Conservation (phyloP, 1,284 basidiomycete genomes). For the Fomitiporia mediterranea region DNA sequence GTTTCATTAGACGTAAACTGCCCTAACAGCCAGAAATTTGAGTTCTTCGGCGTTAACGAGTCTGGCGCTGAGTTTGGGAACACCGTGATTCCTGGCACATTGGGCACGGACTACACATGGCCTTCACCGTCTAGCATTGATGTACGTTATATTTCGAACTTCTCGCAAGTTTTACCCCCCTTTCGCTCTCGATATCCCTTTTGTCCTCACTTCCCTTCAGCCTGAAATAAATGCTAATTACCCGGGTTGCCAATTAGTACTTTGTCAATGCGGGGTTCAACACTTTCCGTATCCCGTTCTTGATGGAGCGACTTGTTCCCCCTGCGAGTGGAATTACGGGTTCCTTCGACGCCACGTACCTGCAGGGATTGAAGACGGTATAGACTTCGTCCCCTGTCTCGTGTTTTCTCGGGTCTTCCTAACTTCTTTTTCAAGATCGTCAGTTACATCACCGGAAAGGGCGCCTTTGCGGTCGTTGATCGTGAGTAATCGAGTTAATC, state of each 20-base stretch:
- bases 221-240: not conserved
- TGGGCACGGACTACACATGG: conserved; percentile 47
- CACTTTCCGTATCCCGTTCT: conserved; percentile 59
- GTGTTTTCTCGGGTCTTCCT: not conserved
- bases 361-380: conserved; percentile 45
- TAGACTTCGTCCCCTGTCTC: not conserved
- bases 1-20: conserved; percentile 17
- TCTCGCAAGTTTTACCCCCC: not conserved
- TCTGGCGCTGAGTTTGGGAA: conserved; percentile 56
- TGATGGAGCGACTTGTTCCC: conserved; percentile 51
- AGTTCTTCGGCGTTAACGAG: conserved; percentile 59
- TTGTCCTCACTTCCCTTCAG: not conserved
- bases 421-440: conserved; percentile 34
- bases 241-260: conserved; percentile 32
- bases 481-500: conserved; percentile 33
- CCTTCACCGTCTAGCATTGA: conserved; percentile 43
- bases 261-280: conserved; percentile 56
- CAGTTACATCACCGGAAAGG: conserved; percentile 57
- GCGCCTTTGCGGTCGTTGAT: conserved; percentile 51
- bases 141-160: conserved; percentile 30
- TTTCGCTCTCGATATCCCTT: not conserved
- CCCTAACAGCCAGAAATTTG: conserved; percentile 47
- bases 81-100: conserved; percentile 39
- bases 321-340: conserved; percentile 44
- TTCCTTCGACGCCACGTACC: conserved; percentile 48